Percentiles rank a stretch among this genome's conserved stretches.
These are phyloP conservation scores for Oryza meridionalis DNA, from an alignment of 176 grass and related monocot genomes.

Conservation along the genomic window DNA sequence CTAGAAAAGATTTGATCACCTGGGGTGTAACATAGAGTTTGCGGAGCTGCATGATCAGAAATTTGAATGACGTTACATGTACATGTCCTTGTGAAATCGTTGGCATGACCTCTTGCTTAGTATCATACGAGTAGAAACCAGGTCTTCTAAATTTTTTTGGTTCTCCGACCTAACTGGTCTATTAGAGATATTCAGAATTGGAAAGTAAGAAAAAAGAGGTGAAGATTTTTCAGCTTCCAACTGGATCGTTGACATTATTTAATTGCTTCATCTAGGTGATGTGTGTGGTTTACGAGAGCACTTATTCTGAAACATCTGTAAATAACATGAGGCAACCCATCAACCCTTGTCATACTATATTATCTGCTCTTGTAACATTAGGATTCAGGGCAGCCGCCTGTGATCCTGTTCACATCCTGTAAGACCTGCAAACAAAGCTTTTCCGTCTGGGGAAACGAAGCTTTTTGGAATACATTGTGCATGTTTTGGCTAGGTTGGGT, in stretches of 20 bases:
- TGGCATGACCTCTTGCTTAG: neutral
- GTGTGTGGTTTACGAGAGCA: neutral
- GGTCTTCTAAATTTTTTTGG: neutral
- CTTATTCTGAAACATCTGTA: neutral
- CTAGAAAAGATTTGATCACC: neutral
- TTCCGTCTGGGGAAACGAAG: neutral
- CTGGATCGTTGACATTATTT: neutral
- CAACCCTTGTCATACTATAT: conserved; percentile 11
- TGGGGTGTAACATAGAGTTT: neutral
- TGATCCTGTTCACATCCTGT: neutral
- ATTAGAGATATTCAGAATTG: neutral
- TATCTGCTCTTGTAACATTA: neutral
- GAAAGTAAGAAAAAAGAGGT: neutral
- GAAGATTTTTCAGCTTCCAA: conserved; percentile 4
- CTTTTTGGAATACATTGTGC: neutral
- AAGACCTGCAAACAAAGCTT: neutral
- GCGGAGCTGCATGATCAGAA: neutral
- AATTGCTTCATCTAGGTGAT: neutral
- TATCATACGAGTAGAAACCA: neutral
- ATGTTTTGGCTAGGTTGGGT: neutral
- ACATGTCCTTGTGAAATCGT: neutral
- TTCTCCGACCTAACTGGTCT: neutral
- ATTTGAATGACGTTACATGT: neutral
- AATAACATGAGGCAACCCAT: neutral
- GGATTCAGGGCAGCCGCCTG: neutral